Evolutionary conservation across 441 rosid genomes (phyloP).

Genomic region (Erysimum cheiri): DNA sequence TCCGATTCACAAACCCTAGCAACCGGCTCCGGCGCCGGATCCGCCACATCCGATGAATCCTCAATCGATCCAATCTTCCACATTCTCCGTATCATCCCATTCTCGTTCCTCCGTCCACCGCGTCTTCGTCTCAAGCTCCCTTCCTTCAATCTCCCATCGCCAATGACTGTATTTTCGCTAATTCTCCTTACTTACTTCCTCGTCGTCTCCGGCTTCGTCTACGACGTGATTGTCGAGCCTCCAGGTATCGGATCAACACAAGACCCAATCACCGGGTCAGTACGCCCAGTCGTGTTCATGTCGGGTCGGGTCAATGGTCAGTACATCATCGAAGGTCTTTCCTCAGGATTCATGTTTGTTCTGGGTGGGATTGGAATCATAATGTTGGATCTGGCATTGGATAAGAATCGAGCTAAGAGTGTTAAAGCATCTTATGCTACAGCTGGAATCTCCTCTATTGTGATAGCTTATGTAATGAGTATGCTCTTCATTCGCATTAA

Average conservation of each 20-base stretch:
- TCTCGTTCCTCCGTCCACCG: conserved; percentile 73
- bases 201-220: conserved; percentile 86
- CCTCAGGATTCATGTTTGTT: conserved; percentile 90
- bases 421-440: conserved; percentile 80
- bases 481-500: conserved; percentile 95
- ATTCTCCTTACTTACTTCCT: conserved; percentile 91
- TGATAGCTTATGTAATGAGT: conserved; percentile 86
- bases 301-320: conserved; percentile 94
- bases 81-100: conserved; percentile 62
- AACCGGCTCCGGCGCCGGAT: conserved; percentile 31
- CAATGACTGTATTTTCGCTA: conserved; percentile 81
- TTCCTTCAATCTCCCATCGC: conserved; percentile 75
- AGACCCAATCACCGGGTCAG: conserved; percentile 81
- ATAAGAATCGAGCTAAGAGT: conserved; percentile 76
- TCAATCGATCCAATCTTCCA: conserved; percentile 77
- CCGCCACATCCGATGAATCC: conserved; percentile 29
- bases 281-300: conserved; percentile 87
- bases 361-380: conserved; percentile 87
- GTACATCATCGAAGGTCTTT: conserved; percentile 94
- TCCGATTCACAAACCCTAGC: conserved; percentile 44
- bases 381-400: conserved; percentile 84
- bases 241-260: conserved; percentile 95
- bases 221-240: conserved; percentile 93
- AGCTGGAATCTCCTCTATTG: conserved; percentile 74
- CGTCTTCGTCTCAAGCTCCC: conserved; percentile 93